Conservation (phyloP, 1,284 basidiomycete species). For the Rhodotorula sp. region DNA sequence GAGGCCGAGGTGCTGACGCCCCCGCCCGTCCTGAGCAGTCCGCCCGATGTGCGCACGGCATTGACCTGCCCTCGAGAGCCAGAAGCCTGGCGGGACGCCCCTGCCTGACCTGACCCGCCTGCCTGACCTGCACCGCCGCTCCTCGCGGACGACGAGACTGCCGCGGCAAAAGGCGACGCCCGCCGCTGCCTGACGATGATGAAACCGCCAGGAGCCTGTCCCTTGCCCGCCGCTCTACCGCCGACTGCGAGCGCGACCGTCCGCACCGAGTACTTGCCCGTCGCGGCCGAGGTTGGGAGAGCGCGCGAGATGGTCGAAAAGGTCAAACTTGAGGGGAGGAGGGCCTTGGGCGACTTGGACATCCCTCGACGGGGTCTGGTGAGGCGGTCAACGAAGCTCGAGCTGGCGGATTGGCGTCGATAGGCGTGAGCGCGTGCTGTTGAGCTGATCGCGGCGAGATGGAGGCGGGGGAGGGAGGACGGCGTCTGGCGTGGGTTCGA, state of each 20-base stretch:
- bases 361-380: neutral
- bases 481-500: too few relatives aligned
- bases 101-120: neutral
- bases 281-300: constrained; percentile 2
- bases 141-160: neutral
- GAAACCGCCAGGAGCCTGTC: neutral
- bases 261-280: neutral
- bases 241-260: neutral
- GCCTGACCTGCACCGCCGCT: neutral
- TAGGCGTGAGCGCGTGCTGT: too few relatives aligned
- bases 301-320: constrained; percentile 29
- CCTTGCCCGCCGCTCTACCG: neutral
- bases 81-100: neutral
- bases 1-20: too few relatives aligned
- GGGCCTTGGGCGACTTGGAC: constrained; percentile 29
- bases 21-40: too few relatives aligned
- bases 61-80: neutral
- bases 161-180: neutral
- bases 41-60: too few relatives aligned
- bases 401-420: too few relatives aligned
- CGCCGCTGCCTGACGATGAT: constrained; percentile 15
- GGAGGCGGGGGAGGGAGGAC: too few relatives aligned
- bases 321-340: constrained; percentile 33
- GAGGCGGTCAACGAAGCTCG: neutral
- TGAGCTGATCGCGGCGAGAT: too few relatives aligned